Evolutionary conservation across 495 filamentous ascomycete genomes (phyloP).

Genomic region (Sordaria brevicollis): DNA sequence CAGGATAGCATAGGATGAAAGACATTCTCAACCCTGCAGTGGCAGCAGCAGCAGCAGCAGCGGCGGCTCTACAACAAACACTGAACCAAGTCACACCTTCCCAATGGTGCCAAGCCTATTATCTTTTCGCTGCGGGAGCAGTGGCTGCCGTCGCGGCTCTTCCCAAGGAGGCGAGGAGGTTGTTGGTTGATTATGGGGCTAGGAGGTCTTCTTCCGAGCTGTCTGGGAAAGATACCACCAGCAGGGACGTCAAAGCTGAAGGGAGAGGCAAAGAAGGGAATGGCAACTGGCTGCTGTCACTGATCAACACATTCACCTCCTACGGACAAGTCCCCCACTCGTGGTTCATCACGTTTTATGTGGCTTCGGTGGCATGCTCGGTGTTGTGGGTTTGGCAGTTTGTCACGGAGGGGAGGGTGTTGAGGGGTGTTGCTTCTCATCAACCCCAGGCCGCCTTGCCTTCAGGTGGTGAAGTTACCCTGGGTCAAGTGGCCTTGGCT

Average conservation of each 20-base stretch:
- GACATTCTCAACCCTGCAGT: neutral
- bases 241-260: neutral
- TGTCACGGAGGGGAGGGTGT: conserved; percentile 40
- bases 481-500: conserved; percentile 54
- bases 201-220: conserved; percentile 12
- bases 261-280: neutral
- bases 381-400: conserved; percentile 70
- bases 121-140: conserved; percentile 26
- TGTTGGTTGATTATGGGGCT: conserved; percentile 42
- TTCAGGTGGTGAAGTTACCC: conserved; percentile 40
- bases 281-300: conserved; percentile 10
- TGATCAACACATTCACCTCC: conserved; percentile 23
- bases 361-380: conserved; percentile 57
- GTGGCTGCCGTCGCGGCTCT: conserved; percentile 28
- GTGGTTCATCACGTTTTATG: conserved; percentile 85
- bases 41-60: no score
- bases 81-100: conserved; percentile 14
- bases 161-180: conserved; percentile 26
- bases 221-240: neutral
- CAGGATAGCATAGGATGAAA: no score
- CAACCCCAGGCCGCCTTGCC: conserved; percentile 11
- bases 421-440: conserved; percentile 31
- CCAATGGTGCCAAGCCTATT: conserved; percentile 37
- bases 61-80: neutral
- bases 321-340: conserved; percentile 60